Conservation (phyloP, 1,284 basidiomycete species). For the Athelia psychrophila region DNA sequence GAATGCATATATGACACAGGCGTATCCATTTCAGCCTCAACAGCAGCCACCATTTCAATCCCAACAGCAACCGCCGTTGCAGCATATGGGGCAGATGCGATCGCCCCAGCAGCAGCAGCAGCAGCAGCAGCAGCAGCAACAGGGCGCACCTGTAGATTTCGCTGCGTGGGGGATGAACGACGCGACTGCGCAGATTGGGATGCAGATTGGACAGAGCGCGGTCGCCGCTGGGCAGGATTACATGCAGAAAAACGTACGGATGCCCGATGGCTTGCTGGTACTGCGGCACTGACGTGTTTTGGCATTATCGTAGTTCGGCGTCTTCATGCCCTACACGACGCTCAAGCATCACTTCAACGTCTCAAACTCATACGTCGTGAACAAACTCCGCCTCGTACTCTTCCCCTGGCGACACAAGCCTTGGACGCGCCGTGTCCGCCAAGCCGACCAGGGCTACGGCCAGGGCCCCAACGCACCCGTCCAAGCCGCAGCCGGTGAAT, state of each 20-base stretch:
- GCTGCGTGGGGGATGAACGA: slow-evolving; percentile 86
- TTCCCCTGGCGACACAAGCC: slow-evolving; percentile 95
- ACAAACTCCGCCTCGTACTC: slow-evolving; percentile 86
- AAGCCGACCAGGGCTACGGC: slow-evolving; percentile 64
- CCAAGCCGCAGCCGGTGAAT: slow-evolving; percentile 53
- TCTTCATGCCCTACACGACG: slow-evolving; percentile 71
- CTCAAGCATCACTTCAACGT: slow-evolving; percentile 97
- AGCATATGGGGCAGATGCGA: slow-evolving; percentile 7
- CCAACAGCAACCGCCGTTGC: slow-evolving; percentile 19
- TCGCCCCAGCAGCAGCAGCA: slow-evolving; percentile 20
- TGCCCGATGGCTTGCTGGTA: slow-evolving; percentile 2
- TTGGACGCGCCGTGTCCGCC: slow-evolving; percentile 67
- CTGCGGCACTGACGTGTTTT: slow-evolving; percentile 1
- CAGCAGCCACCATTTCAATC: slow-evolving; percentile 27
- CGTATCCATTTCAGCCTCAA: slow-evolving; percentile 31
- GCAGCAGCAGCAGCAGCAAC: slow-evolving; percentile 20
- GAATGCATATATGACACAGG: slow-evolving; percentile 31
- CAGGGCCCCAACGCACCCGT: neutral
- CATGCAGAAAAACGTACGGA: slow-evolving; percentile 87
- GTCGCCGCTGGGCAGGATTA: slow-evolving; percentile 95
- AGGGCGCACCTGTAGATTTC: slow-evolving; percentile 44
- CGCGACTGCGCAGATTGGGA: slow-evolving; percentile 93
- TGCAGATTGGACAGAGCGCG: slow-evolving; percentile 93
- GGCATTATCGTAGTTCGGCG: slow-evolving; percentile 58
- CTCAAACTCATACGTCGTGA: slow-evolving; percentile 93